Percentiles rank a stretch among this genome's conserved stretches.
These are phyloP conservation scores for Venturiaceae sp. DNA, from an alignment of 2,329 filamentous ascomycete species.

Conservation along the genomic window DNA sequence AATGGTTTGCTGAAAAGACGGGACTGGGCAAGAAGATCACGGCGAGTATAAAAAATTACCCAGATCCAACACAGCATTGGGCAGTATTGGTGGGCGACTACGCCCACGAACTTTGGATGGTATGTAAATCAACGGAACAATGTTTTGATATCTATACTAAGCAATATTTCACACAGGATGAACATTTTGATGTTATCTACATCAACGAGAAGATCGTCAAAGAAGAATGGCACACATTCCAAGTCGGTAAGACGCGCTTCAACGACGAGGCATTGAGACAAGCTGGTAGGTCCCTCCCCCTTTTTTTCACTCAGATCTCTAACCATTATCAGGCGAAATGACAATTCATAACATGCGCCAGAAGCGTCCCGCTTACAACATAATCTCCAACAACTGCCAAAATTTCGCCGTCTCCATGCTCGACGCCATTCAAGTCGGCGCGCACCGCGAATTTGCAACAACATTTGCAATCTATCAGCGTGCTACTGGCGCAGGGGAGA, in stretches of 20 bases:
- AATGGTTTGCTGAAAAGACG: slow-evolving; percentile 49
- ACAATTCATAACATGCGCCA: slow-evolving; percentile 43
- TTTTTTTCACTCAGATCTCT: no score
- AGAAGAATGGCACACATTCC: slow-evolving; percentile 6
- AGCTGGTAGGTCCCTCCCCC: no score
- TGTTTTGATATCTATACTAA: no score
- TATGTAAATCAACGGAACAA: slow-evolving; percentile 19
- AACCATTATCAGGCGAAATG: no score
- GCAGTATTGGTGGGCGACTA: slow-evolving; percentile 47
- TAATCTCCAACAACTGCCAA: slow-evolving; percentile 53
- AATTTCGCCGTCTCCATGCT: slow-evolving; percentile 45
- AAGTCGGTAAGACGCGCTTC: slow-evolving; percentile 7
- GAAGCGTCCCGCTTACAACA: slow-evolving; percentile 42
- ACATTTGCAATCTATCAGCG: slow-evolving; percentile 44
- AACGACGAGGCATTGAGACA: slow-evolving; percentile 8
- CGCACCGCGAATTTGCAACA: slow-evolving; percentile 43
- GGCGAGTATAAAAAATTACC: slow-evolving; percentile 43
- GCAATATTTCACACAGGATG: slow-evolving; percentile 26
- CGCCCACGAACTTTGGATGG: slow-evolving; percentile 52
- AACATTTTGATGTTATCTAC: slow-evolving; percentile 47
- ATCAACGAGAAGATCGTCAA: slow-evolving; percentile 29
- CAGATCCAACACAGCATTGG: slow-evolving; percentile 53
- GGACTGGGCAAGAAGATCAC: slow-evolving; percentile 47
- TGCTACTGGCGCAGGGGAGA: slow-evolving; percentile 38
- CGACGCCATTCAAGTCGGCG: slow-evolving; percentile 43